Evolutionary conservation across 1,139 yeast genomes (phyloP).

Genomic region (Candida pseudoviswanathii): DNA sequence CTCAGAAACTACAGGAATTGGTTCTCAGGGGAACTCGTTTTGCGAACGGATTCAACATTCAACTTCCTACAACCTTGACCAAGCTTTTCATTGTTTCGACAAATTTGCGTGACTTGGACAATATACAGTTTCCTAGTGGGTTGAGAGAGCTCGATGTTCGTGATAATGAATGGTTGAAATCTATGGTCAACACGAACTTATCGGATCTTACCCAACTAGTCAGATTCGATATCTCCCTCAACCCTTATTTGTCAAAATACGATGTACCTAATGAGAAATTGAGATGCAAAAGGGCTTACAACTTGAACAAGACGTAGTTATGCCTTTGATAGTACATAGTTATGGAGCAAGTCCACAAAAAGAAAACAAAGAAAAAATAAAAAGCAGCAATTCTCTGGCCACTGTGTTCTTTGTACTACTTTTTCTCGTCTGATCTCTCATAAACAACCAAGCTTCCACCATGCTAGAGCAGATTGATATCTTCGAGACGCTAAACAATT

Average conservation of each 20-base stretch:
- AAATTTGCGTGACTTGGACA: neutral
- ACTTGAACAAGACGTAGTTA: neutral
- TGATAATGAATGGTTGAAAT: neutral
- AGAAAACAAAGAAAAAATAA: neutral
- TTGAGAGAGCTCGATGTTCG: conserved; percentile 1
- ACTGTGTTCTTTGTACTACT: too few relatives aligned
- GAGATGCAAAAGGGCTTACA: neutral
- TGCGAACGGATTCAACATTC: neutral
- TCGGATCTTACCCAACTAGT: neutral
- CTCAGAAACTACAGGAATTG: neutral
- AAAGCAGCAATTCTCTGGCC: too few relatives aligned
- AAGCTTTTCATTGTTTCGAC: neutral
- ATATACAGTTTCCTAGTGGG: neutral
- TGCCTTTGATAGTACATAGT: neutral
- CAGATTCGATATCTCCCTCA: neutral
- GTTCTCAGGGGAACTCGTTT: neutral
- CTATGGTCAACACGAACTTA: neutral
- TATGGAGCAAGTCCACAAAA: too few relatives aligned
- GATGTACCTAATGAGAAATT: neutral
- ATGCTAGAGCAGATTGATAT: too few relatives aligned
- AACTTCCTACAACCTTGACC: neutral
- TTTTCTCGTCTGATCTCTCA: too few relatives aligned
- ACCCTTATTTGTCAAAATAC: neutral
- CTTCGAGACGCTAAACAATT: too few relatives aligned
- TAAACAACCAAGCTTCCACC: too few relatives aligned